Evolutionary conservation across 352 stramenopile genomes (phyloP).

Genomic region (Pythium phragmitis): DNA sequence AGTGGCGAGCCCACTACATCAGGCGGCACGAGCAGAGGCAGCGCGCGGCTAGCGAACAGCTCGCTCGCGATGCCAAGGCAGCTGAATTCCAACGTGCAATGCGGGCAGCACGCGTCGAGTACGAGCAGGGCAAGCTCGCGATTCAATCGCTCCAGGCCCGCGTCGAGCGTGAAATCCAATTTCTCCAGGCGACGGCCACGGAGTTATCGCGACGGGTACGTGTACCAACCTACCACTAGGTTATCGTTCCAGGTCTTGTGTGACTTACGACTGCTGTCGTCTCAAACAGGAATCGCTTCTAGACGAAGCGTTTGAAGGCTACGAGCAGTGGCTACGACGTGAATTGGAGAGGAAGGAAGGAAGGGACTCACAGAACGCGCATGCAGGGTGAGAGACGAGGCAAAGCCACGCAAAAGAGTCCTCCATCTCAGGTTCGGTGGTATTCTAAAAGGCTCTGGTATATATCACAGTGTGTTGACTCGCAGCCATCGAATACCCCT

Average conservation of each 20-base stretch:
- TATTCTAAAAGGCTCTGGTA: not conserved
- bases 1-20: slow-evolving; percentile 17
- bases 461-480: slow-evolving; percentile 63
- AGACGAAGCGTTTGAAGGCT: slow-evolving; percentile 59
- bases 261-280: not conserved
- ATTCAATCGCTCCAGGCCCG: slow-evolving; percentile 51
- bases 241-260: not conserved
- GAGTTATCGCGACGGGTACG: slow-evolving; percentile 51
- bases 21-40: slow-evolving; percentile 9
- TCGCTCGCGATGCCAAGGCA: not conserved
- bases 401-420: not conserved
- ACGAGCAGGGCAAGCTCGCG: slow-evolving; percentile 56
- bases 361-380: not conserved
- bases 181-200: slow-evolving; percentile 38
- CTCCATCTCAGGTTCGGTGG: not conserved
- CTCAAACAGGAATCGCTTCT: slow-evolving; percentile 45
- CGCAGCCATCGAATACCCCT: slow-evolving; percentile 79
- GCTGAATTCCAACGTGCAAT: slow-evolving; percentile 40
- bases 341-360: slow-evolving; percentile 28
- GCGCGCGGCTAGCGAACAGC: slow-evolving; percentile 1
- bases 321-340: slow-evolving; percentile 40
- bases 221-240: not conserved
- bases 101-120: slow-evolving; percentile 38
- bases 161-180: slow-evolving; percentile 59
- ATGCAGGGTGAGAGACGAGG: slow-evolving; percentile 8